Evolutionary conservation across 192 early-diverging fungal species (phyloP).

Genomic region (Backusella luteola): DNA sequence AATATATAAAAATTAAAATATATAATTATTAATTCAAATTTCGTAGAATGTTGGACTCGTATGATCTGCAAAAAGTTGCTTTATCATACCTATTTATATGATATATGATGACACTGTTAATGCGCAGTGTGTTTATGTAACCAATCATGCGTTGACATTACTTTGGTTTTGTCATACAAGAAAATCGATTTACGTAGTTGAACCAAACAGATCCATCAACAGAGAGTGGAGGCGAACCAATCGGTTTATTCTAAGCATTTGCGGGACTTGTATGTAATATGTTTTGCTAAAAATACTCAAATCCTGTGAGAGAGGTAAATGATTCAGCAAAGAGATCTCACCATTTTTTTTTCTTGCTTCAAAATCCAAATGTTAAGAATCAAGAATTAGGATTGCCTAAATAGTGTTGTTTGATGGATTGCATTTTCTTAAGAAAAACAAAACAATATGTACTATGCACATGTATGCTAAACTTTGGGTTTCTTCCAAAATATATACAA

Average conservation of each 20-base stretch:
- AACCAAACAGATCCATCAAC: neutral
- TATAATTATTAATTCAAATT: neutral
- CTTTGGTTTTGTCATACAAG: neutral
- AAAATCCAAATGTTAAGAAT: neutral
- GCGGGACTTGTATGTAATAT: neutral
- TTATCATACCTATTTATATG: neutral
- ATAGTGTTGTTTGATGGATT: neutral
- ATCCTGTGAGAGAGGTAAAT: neutral
- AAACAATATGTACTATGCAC: neutral
- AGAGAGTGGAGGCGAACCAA: neutral
- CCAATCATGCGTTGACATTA: neutral
- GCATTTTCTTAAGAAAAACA: neutral
- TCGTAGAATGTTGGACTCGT: neutral
- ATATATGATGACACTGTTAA: neutral
- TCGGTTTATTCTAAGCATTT: neutral
- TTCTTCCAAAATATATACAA: neutral
- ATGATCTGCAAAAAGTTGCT: neutral
- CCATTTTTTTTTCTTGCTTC: neutral
- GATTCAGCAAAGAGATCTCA: neutral
- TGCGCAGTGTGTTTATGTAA: neutral
- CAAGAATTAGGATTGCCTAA: neutral
- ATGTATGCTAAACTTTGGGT: neutral
- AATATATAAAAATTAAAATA: too few species aligned
- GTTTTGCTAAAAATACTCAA: neutral
- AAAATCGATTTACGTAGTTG: neutral